These are phyloP conservation scores for Chaetomium globosum DNA, from an alignment of 2,329 filamentous ascomycete genomes.

Conservation along the genomic window DNA sequence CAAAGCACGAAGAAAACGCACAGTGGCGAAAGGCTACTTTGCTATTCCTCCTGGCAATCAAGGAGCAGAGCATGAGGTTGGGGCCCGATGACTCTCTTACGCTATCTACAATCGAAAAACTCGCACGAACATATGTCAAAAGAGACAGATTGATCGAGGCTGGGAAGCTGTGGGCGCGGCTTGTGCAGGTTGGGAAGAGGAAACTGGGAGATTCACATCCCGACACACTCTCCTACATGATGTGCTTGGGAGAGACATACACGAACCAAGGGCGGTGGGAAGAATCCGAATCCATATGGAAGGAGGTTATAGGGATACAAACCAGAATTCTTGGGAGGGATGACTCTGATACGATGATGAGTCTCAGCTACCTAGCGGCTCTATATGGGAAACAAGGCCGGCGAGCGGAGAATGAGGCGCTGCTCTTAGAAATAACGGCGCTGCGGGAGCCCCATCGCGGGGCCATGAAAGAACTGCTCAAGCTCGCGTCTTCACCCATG, in stretches of 20 bases:
- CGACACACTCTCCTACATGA: not conserved
- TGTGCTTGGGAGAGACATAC: not conserved
- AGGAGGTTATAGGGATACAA: not conserved
- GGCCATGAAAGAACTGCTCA: too few species aligned
- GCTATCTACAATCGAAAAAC: not conserved
- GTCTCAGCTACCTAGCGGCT: not conserved
- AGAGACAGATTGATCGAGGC: not conserved
- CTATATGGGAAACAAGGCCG: not conserved
- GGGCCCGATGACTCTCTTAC: not conserved
- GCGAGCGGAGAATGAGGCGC: not conserved
- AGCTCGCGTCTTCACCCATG: too few species aligned
- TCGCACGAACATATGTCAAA: not conserved
- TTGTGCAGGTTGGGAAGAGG: not conserved
- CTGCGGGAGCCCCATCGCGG: too few species aligned
- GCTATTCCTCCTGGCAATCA: not conserved
- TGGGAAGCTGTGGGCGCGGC: not conserved
- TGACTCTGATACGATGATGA: rapidly evolving
- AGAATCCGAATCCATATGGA: not conserved
- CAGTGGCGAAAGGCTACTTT: not conserved
- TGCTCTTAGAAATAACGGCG: not conserved
- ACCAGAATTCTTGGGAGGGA: not conserved
- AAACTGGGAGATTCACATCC: not conserved
- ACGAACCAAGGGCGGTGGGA: not conserved
- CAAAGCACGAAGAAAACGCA: not conserved
- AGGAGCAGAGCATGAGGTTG: not conserved